A percentile compares a stretch with the other conserved stretches of the same genome.
phyloP scores from a whole-genome alignment of 192 early-diverging fungal genomes.

The Umbelopsis vinacea region DNA sequence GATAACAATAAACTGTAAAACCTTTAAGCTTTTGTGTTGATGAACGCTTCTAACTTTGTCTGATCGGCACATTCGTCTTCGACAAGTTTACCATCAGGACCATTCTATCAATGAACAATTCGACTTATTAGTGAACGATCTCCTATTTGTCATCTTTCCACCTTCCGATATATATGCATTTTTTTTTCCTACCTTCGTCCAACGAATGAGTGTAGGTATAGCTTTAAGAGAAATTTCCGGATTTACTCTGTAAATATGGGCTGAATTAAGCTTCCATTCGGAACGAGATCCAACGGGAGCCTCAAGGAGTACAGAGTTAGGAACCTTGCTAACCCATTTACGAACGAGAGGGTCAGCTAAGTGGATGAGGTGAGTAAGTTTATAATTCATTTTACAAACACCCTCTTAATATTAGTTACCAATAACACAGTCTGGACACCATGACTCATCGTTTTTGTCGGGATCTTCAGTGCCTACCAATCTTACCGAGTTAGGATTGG shows the following conservation, averaged over 20 bases:
- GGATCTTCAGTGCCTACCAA: constrained; percentile 42
- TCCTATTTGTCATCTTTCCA: background rate
- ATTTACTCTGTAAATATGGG: constrained; percentile 42
- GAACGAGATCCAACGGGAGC: constrained; percentile 41
- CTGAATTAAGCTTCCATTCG: constrained; percentile 42
- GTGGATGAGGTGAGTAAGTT: background rate
- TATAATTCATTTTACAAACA: background rate
- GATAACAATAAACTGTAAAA: background rate
- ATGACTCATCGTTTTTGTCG: constrained; percentile 44
- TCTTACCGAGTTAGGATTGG: no score
- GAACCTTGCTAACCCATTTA: constrained; percentile 31
- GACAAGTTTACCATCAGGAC: constrained; percentile 35
- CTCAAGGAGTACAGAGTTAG: constrained; percentile 43
- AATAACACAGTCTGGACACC: constrained; percentile 58
- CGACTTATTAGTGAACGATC: background rate
- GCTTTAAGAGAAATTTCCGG: constrained; percentile 33
- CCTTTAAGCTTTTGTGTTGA: constrained; percentile 6
- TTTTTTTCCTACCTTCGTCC: constrained; percentile 33
- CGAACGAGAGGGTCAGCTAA: constrained; percentile 50
- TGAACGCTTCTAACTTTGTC: constrained; percentile 28
- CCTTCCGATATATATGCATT: no score
- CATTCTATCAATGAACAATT: constrained; percentile 22
- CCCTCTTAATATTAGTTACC: constrained; percentile 22
- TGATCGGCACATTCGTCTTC: constrained; percentile 39
- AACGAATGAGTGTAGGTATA: constrained; percentile 49